These are phyloP conservation scores for Emergomyces orientalis DNA, from an alignment of 2,329 filamentous ascomycete genomes.

Conservation along the genomic window DNA sequence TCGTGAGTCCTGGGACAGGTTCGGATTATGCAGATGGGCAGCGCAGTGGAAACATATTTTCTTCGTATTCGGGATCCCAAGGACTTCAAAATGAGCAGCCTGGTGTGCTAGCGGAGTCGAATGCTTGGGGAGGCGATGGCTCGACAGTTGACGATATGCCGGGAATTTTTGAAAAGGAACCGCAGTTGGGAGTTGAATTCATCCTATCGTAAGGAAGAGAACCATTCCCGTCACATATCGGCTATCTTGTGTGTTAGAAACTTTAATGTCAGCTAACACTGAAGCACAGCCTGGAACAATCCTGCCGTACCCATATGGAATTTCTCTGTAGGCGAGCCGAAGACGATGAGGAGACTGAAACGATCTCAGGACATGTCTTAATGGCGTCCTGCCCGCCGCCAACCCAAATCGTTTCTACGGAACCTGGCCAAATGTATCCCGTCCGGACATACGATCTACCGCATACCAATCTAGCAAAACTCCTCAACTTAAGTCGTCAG, in stretches of 20 bases:
- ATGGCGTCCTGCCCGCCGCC: slow-evolving; percentile 87
- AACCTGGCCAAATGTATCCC: slow-evolving; percentile 46
- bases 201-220: slow-evolving; percentile 35
- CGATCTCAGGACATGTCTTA: slow-evolving; percentile 73
- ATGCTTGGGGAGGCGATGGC: slow-evolving; percentile 19
- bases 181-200: slow-evolving; percentile 41
- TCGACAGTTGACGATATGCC: slow-evolving; percentile 20
- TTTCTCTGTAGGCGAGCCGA: slow-evolving; percentile 52
- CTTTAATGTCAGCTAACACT: slow-evolving; percentile 6
- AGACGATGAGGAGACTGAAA: slow-evolving; percentile 52
- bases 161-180: slow-evolving; percentile 37
- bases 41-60: slow-evolving; percentile 20
- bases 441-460: slow-evolving; percentile 72
- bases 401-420: slow-evolving; percentile 47
- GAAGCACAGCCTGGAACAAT: slow-evolving; percentile 55
- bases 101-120: slow-evolving; percentile 5
- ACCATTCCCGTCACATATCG: not conserved
- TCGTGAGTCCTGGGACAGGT: slow-evolving; percentile 24
- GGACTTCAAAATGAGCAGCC: slow-evolving; percentile 10
- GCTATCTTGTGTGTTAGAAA: not conserved
- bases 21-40: slow-evolving; percentile 11
- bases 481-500: slow-evolving; percentile 74
- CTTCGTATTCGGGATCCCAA: slow-evolving; percentile 22
- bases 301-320: slow-evolving; percentile 86
- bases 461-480: slow-evolving; percentile 65